Evolutionary conservation across 2,329 filamentous ascomycete genomes (phyloP).

Genomic region (Fusarium scirpi): DNA sequence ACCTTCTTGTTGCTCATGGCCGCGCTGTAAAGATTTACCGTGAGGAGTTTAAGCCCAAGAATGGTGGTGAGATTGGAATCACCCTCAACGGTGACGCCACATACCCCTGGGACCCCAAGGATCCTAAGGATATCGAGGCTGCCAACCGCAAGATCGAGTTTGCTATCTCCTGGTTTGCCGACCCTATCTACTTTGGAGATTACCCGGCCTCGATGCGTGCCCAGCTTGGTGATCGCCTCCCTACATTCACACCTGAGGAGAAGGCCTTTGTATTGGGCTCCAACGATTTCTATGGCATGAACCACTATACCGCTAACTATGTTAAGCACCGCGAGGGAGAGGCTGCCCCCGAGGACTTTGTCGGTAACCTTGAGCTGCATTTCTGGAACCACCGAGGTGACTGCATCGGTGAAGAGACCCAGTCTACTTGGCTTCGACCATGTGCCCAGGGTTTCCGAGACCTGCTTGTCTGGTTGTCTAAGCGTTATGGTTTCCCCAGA

Average conservation of each 20-base stretch:
- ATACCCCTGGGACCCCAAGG: conserved; percentile 84
- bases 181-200: conserved; percentile 85
- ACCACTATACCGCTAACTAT: conserved; percentile 92
- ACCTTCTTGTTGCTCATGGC: conserved; percentile 82
- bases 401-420: conserved; percentile 83
- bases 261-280: conserved; percentile 80
- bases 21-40: conserved; percentile 85
- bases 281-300: conserved; percentile 96
- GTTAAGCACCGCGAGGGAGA: conserved; percentile 76
- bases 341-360: conserved; percentile 73
- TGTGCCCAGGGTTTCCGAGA: conserved; percentile 81
- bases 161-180: conserved; percentile 87
- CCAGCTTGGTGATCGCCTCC: conserved; percentile 83
- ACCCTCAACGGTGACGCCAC: conserved; percentile 87
- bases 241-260: conserved; percentile 79
- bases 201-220: conserved; percentile 87
- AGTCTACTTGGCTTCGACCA: conserved; percentile 84
- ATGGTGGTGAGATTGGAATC: conserved; percentile 85
- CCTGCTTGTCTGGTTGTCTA: conserved; percentile 80
- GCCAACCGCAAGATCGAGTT: conserved; percentile 87
- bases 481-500: conserved; percentile 79
- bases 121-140: conserved; percentile 80
- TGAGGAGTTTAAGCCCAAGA: conserved; percentile 79
- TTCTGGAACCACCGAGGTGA: conserved; percentile 78
- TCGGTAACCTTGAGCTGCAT: conserved; percentile 80